These are phyloP conservation scores for Lotmaria passim DNA, from an alignment of 208 protist genomes.

Conservation along the genomic window DNA sequence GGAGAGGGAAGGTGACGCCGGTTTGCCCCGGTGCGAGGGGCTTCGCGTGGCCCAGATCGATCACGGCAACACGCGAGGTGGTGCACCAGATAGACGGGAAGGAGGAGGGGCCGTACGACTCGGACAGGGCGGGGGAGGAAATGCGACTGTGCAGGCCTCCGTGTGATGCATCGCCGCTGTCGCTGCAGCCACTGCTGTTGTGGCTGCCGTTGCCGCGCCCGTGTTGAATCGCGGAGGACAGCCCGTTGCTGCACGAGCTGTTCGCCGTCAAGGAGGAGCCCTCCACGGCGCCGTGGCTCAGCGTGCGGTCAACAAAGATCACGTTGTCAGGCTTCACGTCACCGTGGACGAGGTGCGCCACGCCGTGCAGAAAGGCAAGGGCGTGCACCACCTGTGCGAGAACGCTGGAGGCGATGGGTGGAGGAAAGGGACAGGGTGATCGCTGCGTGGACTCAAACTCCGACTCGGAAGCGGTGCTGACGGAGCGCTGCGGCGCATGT, in stretches of 20 bases:
- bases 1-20: constrained; percentile 95
- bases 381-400: constrained; percentile 80
- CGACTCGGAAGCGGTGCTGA: no score
- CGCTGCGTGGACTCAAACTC: background rate
- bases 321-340: constrained; percentile 95
- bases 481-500: no score
- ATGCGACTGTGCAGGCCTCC: background rate
- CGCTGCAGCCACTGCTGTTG: background rate
- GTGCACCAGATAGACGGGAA: constrained; percentile 2
- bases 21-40: constrained; percentile 56
- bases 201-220: background rate
- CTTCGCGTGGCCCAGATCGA: constrained; percentile 96
- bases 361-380: constrained; percentile 68
- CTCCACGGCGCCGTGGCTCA: constrained; percentile 1
- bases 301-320: constrained; percentile 41
- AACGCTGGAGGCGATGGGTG: constrained; percentile 44
- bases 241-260: background rate
- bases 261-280: background rate
- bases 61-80: constrained; percentile 86
- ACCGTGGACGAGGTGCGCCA: constrained; percentile 89
- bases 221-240: background rate
- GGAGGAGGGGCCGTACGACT: background rate
- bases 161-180: background rate
- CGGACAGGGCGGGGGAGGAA: background rate
- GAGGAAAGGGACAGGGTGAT: constrained; percentile 37